Base-by-base conservation (phyloP, 441 rosid species). In the Aleurites moluccanus region DNA sequence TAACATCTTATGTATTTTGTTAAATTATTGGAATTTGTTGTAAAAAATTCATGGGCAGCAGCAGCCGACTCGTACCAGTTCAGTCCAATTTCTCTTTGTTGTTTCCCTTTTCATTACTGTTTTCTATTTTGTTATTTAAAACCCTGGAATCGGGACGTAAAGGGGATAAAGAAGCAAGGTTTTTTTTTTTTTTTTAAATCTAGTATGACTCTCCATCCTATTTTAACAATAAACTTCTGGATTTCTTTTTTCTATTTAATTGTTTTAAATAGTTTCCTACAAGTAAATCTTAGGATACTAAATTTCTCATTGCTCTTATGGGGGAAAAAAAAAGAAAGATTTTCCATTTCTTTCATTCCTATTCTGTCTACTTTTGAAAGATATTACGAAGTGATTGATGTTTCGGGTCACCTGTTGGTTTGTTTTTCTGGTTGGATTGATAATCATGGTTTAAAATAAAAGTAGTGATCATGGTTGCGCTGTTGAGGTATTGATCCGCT, bases 291-390 rank as follows among this genome's bases (percentile, higher is more conserved):
- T 18, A 42, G 59, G 42, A 38, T 40, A 70, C 25, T 23, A 14
- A 9, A 21, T 15, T 1, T 18, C 23, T 13, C 16, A 2, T 27
- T 47, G 1, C n/a, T 16, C 16, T 55, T 21, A 3, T 27, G 49
- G 30, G n/a, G n/a, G n/a, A n/a, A n/a, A 72, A 20, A 9, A 52
- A 21, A 52, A 40, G 72, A 68, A 68, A 68, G 47, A 52, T 30
- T 20, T 6, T 61, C 40, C 25, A 72, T 72, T 62, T 61, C 50
- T 44, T 27, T 52, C 57, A 45, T 63, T 11, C 28, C 57, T n/a
- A n/a, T 50, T 0, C 50, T 28, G 59, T 9, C 38, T 49, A 11
- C 28, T 55, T 47, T 50, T 6, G 23, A 59, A 23, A 25, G n/a
- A 72, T 59, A 45, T 33, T 45, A 16, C 60, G 11, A 20, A 9